A percentile compares a stretch with the other conserved stretches of the same genome.
phyloP scores from a whole-genome alignment of 805 yeast species.

The Suhomyces pyralidae region DNA sequence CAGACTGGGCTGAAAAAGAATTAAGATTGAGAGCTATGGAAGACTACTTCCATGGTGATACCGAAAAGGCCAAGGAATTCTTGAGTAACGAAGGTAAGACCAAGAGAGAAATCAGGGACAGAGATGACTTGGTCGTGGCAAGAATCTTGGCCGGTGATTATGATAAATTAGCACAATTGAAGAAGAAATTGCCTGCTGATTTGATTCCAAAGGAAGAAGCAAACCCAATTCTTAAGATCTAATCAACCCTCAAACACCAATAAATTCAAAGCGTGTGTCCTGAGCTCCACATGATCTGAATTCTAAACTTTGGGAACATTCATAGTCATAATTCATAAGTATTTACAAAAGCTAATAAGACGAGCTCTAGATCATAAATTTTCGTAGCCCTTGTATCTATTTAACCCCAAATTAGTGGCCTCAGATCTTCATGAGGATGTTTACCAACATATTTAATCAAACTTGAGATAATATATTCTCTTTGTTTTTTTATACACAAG shows the following conservation, averaged over 20 bases:
- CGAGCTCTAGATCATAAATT: neutral
- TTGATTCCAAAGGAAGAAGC: constrained; percentile 35
- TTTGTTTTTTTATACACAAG: neutral
- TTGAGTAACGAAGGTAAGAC: constrained; percentile 52
- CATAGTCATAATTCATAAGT: constrained; percentile 3
- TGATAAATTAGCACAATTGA: constrained; percentile 62
- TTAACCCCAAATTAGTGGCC: neutral
- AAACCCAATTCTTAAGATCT: constrained; percentile 34
- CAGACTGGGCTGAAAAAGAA: constrained; percentile 83
- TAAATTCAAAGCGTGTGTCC: neutral
- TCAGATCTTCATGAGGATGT: neutral
- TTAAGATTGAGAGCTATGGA: constrained; percentile 72
- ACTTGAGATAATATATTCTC: neutral
- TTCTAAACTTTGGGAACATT: neutral
- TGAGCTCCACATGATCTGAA: neutral
- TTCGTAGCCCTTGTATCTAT: neutral
- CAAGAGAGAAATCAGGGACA: constrained; percentile 54
- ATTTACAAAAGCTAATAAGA: neutral
- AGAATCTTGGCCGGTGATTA: constrained; percentile 82
- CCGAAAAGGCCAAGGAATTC: constrained; percentile 51
- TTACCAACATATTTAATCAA: neutral
- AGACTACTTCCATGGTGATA: constrained; percentile 53
- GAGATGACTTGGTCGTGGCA: constrained; percentile 77
- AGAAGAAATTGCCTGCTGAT: constrained; percentile 44
- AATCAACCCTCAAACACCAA: constrained; percentile 5